Conservation (phyloP, 371 early-diverging fungal genomes). For the Lichtheimia corymbifera region DNA sequence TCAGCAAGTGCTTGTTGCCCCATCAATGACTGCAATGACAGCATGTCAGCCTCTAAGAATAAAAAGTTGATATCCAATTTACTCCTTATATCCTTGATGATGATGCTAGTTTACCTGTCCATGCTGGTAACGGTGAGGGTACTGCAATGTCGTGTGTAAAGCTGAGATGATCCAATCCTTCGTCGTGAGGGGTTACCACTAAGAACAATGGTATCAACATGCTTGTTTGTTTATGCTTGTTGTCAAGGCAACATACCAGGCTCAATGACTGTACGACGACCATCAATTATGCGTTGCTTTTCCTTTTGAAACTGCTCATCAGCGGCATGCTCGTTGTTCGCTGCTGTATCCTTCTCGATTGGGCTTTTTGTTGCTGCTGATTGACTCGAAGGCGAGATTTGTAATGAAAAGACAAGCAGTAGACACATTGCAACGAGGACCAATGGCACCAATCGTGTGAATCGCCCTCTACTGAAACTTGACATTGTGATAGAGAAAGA, state of each 20-base stretch:
- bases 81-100: background rate
- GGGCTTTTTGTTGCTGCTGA: background rate
- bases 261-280: slow-evolving; percentile 9
- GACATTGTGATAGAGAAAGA: background rate
- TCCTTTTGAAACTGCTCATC: background rate
- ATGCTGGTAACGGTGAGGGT: slow-evolving; percentile 20
- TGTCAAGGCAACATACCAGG: slow-evolving; percentile 4
- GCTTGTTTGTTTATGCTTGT: background rate
- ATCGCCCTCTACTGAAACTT: background rate
- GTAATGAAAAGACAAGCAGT: slow-evolving; percentile 1
- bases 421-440: background rate
- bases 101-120: slow-evolving; percentile 21
- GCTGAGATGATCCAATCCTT: slow-evolving; percentile 13
- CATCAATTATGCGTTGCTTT: background rate
- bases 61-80: background rate
- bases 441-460: background rate
- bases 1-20: slow-evolving; percentile 17
- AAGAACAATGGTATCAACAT: background rate
- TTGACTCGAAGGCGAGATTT: background rate
- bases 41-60: slow-evolving; percentile 15
- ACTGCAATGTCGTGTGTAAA: slow-evolving; percentile 28
- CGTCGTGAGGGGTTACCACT: slow-evolving; percentile 11
- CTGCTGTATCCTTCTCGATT: background rate
- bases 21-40: slow-evolving; percentile 10
- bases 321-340: background rate